A percentile compares a stretch with the other conserved stretches of the same genome.
These are phyloP conservation scores for Saccharomycopsis javanensis DNA, from an alignment of 805 yeast genomes.

Conservation along the genomic window DNA sequence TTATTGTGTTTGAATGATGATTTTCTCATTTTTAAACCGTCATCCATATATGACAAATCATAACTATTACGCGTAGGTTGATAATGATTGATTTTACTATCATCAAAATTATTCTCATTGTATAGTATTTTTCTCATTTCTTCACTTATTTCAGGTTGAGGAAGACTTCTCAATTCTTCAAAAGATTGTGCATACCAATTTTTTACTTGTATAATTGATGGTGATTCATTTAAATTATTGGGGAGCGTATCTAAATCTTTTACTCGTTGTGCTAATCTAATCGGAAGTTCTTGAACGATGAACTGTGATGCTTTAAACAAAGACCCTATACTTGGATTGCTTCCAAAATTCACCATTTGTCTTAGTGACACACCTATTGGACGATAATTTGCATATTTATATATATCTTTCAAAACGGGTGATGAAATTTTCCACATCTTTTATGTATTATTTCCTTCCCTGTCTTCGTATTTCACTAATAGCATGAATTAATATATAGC, in stretches of 20 bases:
- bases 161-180: slow-evolving; percentile 63
- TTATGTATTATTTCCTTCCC: too few species aligned
- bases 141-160: slow-evolving; percentile 43
- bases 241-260: slow-evolving; percentile 78
- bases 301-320: slow-evolving; percentile 77
- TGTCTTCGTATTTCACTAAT: too few species aligned
- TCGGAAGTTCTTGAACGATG: slow-evolving; percentile 78
- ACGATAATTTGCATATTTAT: slow-evolving; percentile 54
- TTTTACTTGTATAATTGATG: slow-evolving; percentile 64
- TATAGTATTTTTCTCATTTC: slow-evolving; percentile 33
- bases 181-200: slow-evolving; percentile 90
- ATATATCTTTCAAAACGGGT: slow-evolving; percentile 19
- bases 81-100: neutral
- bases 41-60: slow-evolving; percentile 4
- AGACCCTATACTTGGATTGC: slow-evolving; percentile 66
- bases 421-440: slow-evolving; percentile 10
- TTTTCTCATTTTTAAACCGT: slow-evolving; percentile 42
- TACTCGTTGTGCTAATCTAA: slow-evolving; percentile 76
- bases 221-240: slow-evolving; percentile 59
- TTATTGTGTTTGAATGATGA: slow-evolving; percentile 24
- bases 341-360: slow-evolving; percentile 90
- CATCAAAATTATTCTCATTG: slow-evolving; percentile 15
- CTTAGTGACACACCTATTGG: slow-evolving; percentile 78
- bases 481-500: too few species aligned
- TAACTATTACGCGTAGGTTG: neutral